These are phyloP conservation scores for Phaseolus coccineus DNA, from an alignment of 331 rosid genomes.

Conservation along the genomic window DNA sequence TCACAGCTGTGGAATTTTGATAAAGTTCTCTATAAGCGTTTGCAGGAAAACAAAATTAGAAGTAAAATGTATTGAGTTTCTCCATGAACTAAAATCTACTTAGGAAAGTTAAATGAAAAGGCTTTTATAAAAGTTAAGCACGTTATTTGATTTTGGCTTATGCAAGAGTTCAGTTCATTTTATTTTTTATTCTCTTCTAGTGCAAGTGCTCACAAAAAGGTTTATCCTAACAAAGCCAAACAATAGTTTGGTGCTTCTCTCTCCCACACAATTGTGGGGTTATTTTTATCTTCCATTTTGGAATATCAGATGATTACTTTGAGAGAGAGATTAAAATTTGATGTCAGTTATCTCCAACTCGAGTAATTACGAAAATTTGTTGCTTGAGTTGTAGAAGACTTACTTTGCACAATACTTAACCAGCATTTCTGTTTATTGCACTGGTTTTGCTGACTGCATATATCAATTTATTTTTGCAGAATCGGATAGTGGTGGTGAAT, in stretches of 20 bases:
- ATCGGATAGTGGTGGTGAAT: slow-evolving; percentile 76
- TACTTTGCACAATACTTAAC: slow-evolving; percentile 13
- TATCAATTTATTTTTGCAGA: slow-evolving; percentile 57
- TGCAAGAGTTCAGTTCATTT: neutral
- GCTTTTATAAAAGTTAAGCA: neutral
- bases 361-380: neutral
- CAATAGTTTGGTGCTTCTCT: slow-evolving; percentile 11
- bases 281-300: neutral
- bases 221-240: neutral
- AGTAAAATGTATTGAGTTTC: neutral
- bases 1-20: slow-evolving; percentile 19
- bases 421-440: slow-evolving; percentile 1
- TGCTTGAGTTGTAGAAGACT: slow-evolving; percentile 23
- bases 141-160: too few species aligned
- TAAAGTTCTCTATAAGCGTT: neutral
- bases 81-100: neutral
- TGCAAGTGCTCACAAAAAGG: neutral
- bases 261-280: neutral
- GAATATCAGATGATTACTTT: slow-evolving; percentile 5
- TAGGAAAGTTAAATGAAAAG: too few species aligned
- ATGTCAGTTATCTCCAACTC: neutral
- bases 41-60: neutral
- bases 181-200: neutral
- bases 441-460: slow-evolving; percentile 34
- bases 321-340: neutral